A percentile compares a stretch with the other conserved stretches of the same genome.
phyloP scores from a whole-genome alignment of 306 rosid species.

The Cucurbita moschata region DNA sequence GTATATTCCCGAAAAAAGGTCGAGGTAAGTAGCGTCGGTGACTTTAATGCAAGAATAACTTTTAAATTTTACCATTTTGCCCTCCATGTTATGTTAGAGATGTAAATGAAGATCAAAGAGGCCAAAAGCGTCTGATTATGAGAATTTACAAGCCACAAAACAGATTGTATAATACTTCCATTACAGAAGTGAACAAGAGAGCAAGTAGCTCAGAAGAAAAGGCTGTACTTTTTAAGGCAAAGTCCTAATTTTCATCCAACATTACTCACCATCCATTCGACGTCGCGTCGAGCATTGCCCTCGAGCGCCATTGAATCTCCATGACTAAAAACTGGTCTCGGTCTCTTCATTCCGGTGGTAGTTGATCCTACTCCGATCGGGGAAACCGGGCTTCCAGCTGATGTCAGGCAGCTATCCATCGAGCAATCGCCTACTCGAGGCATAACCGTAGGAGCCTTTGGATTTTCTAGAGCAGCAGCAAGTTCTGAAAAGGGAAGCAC shows the following conservation, averaged over 20 bases:
- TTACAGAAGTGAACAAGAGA: neutral
- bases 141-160: constrained; percentile 6
- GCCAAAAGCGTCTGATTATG: neutral
- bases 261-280: constrained; percentile 47
- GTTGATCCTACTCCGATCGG: constrained; percentile 20
- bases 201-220: neutral
- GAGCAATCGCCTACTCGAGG: constrained; percentile 31
- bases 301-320: constrained; percentile 32
- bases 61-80: neutral
- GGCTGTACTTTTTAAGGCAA: neutral
- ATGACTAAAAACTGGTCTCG: constrained; percentile 23
- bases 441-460: constrained; percentile 8
- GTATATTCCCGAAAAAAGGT: too few relatives aligned
- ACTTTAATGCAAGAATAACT: neutral
- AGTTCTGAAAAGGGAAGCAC: constrained; percentile 23
- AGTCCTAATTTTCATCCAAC: constrained; percentile 16
- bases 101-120: neutral
- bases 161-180: neutral
- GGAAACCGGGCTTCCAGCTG: constrained; percentile 29
- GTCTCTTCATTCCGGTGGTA: constrained; percentile 28
- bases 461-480: constrained; percentile 22
- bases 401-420: constrained; percentile 29
- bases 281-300: constrained; percentile 26
- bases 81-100: too few relatives aligned
- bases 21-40: neutral